Evolutionary conservation across 257 asterid species (phyloP), one percentile per base, ranked within the genome.

Genomic region (Oldenlandia corymbosa): DNA sequence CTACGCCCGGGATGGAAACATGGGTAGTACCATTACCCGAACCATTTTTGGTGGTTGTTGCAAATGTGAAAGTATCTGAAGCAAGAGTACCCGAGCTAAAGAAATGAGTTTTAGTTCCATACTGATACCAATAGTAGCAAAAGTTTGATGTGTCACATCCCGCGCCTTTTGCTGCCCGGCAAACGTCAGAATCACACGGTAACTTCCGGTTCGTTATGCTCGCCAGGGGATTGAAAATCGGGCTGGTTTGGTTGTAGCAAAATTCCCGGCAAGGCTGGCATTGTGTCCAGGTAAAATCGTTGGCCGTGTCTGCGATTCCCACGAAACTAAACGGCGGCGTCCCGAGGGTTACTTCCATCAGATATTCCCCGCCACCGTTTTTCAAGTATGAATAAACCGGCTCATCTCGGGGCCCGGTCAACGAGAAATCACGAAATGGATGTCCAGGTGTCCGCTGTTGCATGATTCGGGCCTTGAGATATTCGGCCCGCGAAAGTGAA

Each of bases 221-320:
- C 4, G 61, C 62, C 0, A 3, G 4, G 0, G 86, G 83, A 51
- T 87, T 73, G 32, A 87, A 87, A 2, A 82, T 17, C 0, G 95
- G 92, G 20, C 66, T 51, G 0, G 5, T 57, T 69, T 87, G 92
- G 1, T 74, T 12, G 79, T 62, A 84, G 70, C 95, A 84, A n/a
- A n/a, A n/a, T 0, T 32, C 5, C 0, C 20, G 9, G 72, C 92
- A 84, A 3, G 95, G 88, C 41, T 34, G 5, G 75, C 90, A 87
- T 27, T 82, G 95, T 5, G 82, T 75, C 95, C 95, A 84, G 0
- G 81, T 61, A 18, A 87, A 47, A 9, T 87, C 90, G 54, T 92
- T 87, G 0, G 90, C 88, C 0, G 92, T 87, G 47, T 84, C 90
- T 6, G 84, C 82, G n/a, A 81, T 74, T 17, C 75, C 86, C 1